phyloP scores from a whole-genome alignment of 768 basidiomycete species.

The Boletellus ananas region DNA sequence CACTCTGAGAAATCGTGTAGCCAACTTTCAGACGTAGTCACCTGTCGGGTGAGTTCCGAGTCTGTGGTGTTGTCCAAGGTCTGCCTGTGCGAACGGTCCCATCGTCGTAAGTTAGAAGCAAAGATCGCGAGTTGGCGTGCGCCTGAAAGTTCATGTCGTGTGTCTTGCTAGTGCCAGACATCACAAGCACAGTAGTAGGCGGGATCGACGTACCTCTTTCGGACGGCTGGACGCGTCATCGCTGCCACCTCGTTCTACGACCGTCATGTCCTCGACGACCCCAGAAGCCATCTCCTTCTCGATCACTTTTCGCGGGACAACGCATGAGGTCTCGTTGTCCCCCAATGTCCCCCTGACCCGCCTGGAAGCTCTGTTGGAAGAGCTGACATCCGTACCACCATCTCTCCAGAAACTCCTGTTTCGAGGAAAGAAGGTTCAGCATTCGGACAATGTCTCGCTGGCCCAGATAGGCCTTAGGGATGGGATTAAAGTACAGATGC shows the following conservation, averaged over 20 bases:
- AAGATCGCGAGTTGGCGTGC: no score
- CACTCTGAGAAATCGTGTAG: no score
- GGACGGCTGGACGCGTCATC: background rate
- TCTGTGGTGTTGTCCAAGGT: no score
- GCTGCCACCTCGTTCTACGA: background rate
- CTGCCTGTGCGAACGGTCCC: no score
- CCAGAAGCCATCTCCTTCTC: conserved; percentile 13
- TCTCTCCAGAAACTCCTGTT: conserved; percentile 67
- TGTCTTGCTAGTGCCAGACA: no score
- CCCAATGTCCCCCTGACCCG: conserved; percentile 47
- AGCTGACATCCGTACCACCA: conserved; percentile 63
- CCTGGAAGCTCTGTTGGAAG: conserved; percentile 51
- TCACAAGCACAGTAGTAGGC: no score
- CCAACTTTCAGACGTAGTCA: no score
- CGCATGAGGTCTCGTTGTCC: conserved; percentile 46
- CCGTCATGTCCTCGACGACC: conserved; percentile 12
- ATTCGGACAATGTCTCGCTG: conserved; percentile 31
- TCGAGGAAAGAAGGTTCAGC: conserved; percentile 55
- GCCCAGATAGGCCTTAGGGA: conserved; percentile 55
- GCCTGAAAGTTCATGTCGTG: no score
- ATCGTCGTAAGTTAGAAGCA: no score
- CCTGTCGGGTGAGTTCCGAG: no score
- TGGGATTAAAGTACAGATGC: conserved; percentile 65
- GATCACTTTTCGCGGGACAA: conserved; percentile 47
- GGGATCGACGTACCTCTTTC: no score